Percentiles rank a stretch among this genome's conserved stretches.
These are phyloP conservation scores for Amphibolis antarctica DNA, from an alignment of 106 monocot genomes.

Conservation along the genomic window DNA sequence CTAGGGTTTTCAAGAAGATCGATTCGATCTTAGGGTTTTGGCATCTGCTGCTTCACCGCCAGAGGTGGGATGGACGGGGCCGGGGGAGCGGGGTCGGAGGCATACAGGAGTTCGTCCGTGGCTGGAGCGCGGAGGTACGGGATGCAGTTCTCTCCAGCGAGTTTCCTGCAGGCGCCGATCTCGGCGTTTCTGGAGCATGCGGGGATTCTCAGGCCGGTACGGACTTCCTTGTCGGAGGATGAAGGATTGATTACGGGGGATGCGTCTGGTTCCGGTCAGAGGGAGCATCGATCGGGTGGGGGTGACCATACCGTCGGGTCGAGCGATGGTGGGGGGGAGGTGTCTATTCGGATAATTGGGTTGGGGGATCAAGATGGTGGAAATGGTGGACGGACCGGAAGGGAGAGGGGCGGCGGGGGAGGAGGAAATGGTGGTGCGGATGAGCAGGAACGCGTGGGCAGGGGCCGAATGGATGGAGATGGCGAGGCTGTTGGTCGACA, in stretches of 20 bases:
- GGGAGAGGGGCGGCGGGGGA: slow-evolving; percentile 4
- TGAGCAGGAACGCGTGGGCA: slow-evolving; percentile 4
- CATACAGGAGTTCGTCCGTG: neutral
- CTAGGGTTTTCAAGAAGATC: too few relatives aligned
- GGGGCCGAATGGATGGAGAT: slow-evolving; percentile 11
- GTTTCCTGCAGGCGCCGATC: slow-evolving; percentile 62
- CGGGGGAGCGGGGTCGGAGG: neutral
- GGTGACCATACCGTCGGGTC: neutral
- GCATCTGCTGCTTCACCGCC: too few relatives aligned
- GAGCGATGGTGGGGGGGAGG: slow-evolving; percentile 36
- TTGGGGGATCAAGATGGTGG: slow-evolving; percentile 34
- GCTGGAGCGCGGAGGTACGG: neutral
- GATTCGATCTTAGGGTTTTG: too few relatives aligned
- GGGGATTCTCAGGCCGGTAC: slow-evolving; percentile 40
- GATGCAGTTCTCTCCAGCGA: slow-evolving; percentile 45
- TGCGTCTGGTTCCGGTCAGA: neutral
- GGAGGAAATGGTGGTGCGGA: neutral
- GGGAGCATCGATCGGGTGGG: neutral
- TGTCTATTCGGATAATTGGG: slow-evolving; percentile 71
- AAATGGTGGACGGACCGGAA: neutral
- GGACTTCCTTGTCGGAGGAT: slow-evolving; percentile 21
- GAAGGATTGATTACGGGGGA: slow-evolving; percentile 23
- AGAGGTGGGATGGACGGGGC: neutral
- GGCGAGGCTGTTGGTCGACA: neutral
- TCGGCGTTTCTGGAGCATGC: slow-evolving; percentile 68